These are phyloP conservation scores for Leccinum longicurvipes DNA, from an alignment of 768 basidiomycete species.

Conservation along the genomic window DNA sequence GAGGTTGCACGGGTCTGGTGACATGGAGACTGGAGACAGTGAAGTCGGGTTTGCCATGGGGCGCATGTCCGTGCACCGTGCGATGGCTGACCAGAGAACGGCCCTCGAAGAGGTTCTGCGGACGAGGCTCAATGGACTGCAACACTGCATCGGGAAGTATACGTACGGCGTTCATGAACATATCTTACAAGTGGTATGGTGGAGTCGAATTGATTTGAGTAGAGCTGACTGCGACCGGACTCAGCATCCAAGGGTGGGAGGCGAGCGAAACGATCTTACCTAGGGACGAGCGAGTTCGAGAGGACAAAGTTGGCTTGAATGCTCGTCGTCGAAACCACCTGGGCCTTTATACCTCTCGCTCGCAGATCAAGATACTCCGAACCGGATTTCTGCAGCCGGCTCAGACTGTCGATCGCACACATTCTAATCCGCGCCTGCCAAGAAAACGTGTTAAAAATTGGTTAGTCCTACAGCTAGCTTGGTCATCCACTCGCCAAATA, in stretches of 20 bases:
- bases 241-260: not conserved
- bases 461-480: no score
- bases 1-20: not conserved
- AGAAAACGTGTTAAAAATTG: not conserved
- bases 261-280: not conserved
- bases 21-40: no score
- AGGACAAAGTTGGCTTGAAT: not conserved
- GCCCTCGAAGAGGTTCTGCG: not conserved
- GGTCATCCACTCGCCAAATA: no score
- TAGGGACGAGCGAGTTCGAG: not conserved
- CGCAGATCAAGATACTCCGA: not conserved
- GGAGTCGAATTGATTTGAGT: not conserved
- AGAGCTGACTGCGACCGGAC: not conserved
- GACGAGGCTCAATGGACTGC: not conserved
- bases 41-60: conserved; percentile 6
- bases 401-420: not conserved
- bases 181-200: not conserved
- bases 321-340: no score
- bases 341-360: conserved; percentile 8
- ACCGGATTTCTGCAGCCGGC: not conserved
- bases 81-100: not conserved
- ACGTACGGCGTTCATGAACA: conserved; percentile 5
- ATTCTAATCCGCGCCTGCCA: not conserved
- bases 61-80: not conserved
- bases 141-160: not conserved